Evolutionary conservation across 2,329 filamentous ascomycete species (phyloP).

Genomic region (Penicillium sp.): DNA sequence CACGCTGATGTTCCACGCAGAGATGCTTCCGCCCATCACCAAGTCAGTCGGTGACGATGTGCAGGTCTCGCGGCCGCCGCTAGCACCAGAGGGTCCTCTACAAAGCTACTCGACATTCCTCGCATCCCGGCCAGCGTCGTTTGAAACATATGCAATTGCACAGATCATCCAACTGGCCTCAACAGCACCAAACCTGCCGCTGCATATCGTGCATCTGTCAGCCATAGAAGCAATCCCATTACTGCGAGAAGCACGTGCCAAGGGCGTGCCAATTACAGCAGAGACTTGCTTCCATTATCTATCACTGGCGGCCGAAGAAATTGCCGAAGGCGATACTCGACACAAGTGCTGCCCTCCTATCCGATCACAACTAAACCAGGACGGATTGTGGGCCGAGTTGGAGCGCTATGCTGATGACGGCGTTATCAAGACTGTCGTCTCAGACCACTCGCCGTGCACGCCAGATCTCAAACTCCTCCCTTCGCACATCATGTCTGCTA

Average conservation of each 20-base stretch:
- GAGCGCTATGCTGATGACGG: constrained; percentile 57
- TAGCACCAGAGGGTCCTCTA: constrained; percentile 67
- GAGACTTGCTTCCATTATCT: constrained; percentile 97
- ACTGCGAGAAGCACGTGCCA: constrained; percentile 66
- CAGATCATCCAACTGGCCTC: constrained; percentile 79
- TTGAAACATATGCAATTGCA: constrained; percentile 86
- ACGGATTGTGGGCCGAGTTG: constrained; percentile 82
- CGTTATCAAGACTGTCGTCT: constrained; percentile 87
- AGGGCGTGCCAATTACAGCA: constrained; percentile 80
- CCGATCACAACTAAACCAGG: constrained; percentile 73
- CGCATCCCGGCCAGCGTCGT: constrained; percentile 78
- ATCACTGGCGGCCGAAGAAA: constrained; percentile 74
- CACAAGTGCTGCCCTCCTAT: constrained; percentile 97
- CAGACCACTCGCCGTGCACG: constrained; percentile 94
- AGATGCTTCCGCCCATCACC: constrained; percentile 89
- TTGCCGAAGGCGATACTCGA: constrained; percentile 78
- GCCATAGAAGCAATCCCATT: constrained; percentile 84
- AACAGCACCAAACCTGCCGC: constrained; percentile 72
- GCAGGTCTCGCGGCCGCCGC: constrained; percentile 64
- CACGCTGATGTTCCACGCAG: constrained; percentile 97
- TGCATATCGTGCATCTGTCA: constrained; percentile 92
- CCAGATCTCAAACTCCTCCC: constrained; percentile 89
- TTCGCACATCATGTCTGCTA: constrained; percentile 52
- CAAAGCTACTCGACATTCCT: constrained; percentile 86
- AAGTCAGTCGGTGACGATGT: constrained; percentile 75